Base-by-base conservation (phyloP, 192 early-diverging fungal genomes). In the Gigaspora rosea region DNA sequence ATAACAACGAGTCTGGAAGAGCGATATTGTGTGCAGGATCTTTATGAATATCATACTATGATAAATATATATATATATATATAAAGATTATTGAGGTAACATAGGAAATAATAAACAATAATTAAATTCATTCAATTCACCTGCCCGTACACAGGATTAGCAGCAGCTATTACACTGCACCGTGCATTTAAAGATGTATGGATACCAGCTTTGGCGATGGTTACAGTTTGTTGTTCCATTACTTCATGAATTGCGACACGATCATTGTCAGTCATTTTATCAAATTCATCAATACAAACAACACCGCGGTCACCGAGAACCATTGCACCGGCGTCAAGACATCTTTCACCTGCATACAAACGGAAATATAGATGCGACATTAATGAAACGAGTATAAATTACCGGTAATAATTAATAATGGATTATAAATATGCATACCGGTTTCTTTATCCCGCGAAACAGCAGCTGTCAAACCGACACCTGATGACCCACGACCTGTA, bases 211-310 rank as follows among this genome's bases (percentile, higher is more conserved):
- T 98, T 97, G 54, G 94, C 95, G 72, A 98, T 95, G 0, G 95
- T 97, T 10, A 98, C 94, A 5, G 97, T 98, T 86, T 99, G 98
- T 84, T 99, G 98, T 87, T 99, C 98, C 98, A 99, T 99, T 3
- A 98, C 98, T 91, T 99, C 98, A 86, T 99, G 98, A 85, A 99
- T 99, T 0, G 98, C 97, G 3, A 97, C 96, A 73, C 97, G 91
- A 80, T 99, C 98, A 20, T 93, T 88, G 76, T 98, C 97, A 48
- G 88, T 93, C 98, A 99, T 99, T 80, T 99, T 99, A 87, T 99
- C 98, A 83, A 99, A 99, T 84, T 99, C 98, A 87, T 99, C 98
- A 73, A 99, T 98, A 82, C 98, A 99, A 13, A 97, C 95, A 49
- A 99, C 91, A 59, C 98, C 98, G 33, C 95, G 88, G 80, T 99